These are phyloP conservation scores for Moesziomyces globuligerus DNA, from an alignment of 1,284 basidiomycete genomes.

Conservation along the genomic window DNA sequence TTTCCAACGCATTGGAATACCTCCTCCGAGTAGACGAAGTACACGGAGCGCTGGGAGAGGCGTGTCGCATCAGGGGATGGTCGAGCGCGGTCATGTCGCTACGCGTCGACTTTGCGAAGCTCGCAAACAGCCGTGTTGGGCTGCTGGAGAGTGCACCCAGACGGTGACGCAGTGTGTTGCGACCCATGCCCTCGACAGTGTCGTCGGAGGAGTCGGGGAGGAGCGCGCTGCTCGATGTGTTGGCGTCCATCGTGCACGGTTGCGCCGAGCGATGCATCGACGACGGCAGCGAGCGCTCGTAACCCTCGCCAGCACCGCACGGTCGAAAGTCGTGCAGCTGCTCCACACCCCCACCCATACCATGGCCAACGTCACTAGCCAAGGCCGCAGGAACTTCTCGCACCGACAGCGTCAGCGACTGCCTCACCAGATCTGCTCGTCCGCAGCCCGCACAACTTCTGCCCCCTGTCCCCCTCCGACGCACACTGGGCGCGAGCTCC, in stretches of 20 bases:
- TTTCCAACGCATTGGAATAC: no score
- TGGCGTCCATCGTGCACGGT: not conserved
- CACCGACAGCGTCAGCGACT: no score
- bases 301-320: slow-evolving; percentile 3
- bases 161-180: not conserved
- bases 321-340: slow-evolving; percentile 38
- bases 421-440: no score
- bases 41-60: no score
- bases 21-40: no score
- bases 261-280: slow-evolving; percentile 1
- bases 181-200: not conserved
- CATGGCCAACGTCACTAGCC: no score
- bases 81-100: slow-evolving; percentile 3
- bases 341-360: slow-evolving; percentile 20
- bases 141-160: slow-evolving; percentile 6
- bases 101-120: slow-evolving; percentile 9
- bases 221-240: not conserved
- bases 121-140: slow-evolving; percentile 6
- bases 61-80: no score
- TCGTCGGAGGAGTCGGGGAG: not conserved
- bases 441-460: slow-evolving; percentile 3
- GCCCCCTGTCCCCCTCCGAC: slow-evolving; percentile 3
- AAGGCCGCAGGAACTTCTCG: no score
- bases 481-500: slow-evolving; percentile 20
- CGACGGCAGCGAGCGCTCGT: not conserved